Base-by-base conservation (phyloP, 176 grass and related monocot genomes). In the Cenchrus americanus region DNA sequence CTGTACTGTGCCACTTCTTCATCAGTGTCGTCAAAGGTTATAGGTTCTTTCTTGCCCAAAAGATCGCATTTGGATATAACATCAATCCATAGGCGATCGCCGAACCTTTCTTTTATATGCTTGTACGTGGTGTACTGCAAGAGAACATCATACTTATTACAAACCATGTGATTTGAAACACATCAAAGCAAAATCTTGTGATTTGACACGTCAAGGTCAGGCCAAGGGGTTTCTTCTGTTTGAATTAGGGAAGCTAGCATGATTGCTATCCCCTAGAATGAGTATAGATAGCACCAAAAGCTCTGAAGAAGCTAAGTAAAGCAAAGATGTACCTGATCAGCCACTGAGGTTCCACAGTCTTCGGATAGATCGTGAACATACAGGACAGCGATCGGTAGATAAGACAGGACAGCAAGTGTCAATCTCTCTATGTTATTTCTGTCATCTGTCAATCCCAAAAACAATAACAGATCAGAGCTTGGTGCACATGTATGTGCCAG, bases 341-440 rank as follows among this genome's bases (percentile, higher is more conserved):
- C 49, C 6, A 94, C 71, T 15, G 91, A 90, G 66, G 91, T 95
- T 4, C 96, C 96, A 50, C 91, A 98, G 69, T 95, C 91, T 70
- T 94, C 96, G 2, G 96, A 95, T 67, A 90, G 85, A 76, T 95
- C 96, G 6, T 98, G 96, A 84, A 98, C 93, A 85, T 95, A 98
- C 1, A 98, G 80, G 63, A 98, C 85, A 80, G 89, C 92, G 77
- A 94, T 98, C 30, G 96, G 96, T 24, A 98, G 69, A 84, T 92
- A 82, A 64, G 91, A 83, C 80, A 98, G 96, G 67, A 93, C 96
- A 72, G 91, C 92, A 0, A 98, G 80, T 14, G 93, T 95, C 87
- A 98, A 84, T 81, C 58, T 88, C 80, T 98, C 96, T 71, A 98
- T 95, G 86, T 98, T 95, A 83, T 98, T 98, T 88, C 93, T 91